A percentile compares a stretch with the other conserved stretches of the same genome.
These are phyloP conservation scores for Biscutella laevigata DNA, from an alignment of 441 rosid genomes.

Conservation along the genomic window DNA sequence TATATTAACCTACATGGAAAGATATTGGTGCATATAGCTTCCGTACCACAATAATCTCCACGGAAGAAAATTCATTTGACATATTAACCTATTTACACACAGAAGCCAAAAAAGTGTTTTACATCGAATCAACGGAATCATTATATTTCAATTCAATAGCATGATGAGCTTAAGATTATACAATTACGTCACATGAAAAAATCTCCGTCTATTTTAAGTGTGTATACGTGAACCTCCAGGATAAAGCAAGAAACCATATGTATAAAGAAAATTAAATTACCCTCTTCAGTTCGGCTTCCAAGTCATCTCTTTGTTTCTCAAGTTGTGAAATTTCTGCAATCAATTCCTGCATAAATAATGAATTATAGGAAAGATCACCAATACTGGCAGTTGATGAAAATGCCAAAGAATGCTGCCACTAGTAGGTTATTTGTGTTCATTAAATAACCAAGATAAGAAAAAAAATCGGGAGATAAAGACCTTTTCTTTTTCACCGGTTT, in stretches of 20 bases:
- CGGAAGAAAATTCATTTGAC: background rate
- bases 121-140: background rate
- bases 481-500: conserved; percentile 82
- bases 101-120: background rate
- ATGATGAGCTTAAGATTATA: background rate
- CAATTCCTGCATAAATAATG: conserved; percentile 53
- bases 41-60: too few relatives aligned
- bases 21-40: too few relatives aligned
- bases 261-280: conserved; percentile 27
- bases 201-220: background rate
- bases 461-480: conserved; percentile 27
- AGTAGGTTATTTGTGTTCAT: background rate
- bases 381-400: conserved; percentile 14
- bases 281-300: conserved; percentile 90
- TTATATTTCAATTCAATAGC: background rate
- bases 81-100: background rate
- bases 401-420: background rate
- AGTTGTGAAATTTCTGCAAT: conserved; percentile 62
- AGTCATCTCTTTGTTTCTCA: conserved; percentile 73
- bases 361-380: conserved; percentile 12
- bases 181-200: background rate
- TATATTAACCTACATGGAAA: conserved; percentile 55
- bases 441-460: background rate
- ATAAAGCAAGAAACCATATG: conserved; percentile 4
- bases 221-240: background rate